These are phyloP conservation scores for Mycena sp. DNA, from an alignment of 1,284 basidiomycete species.

Conservation along the genomic window DNA sequence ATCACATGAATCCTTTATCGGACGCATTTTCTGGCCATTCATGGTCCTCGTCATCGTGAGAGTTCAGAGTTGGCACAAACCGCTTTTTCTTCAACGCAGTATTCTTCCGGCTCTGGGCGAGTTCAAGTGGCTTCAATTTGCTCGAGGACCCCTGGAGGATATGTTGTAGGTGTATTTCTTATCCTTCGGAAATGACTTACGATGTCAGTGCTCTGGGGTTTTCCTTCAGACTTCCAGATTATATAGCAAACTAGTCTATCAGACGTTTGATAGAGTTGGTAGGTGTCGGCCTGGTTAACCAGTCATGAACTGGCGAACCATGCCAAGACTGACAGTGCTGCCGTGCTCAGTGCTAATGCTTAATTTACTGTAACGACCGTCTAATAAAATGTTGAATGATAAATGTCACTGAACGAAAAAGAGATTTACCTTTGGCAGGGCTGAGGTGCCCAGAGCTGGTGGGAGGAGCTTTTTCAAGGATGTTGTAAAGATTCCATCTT, in stretches of 20 bases:
- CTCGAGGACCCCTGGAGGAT: too few relatives aligned
- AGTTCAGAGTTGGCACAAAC: too few relatives aligned
- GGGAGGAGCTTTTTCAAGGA: not conserved
- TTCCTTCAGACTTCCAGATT: not conserved
- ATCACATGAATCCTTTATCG: too few relatives aligned
- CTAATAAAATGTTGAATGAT: not conserved
- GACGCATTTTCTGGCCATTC: not conserved
- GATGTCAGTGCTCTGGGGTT: not conserved
- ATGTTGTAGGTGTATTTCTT: too few relatives aligned
- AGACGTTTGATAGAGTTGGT: not conserved
- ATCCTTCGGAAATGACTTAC: not conserved
- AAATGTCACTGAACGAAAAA: not conserved
- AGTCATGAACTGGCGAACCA: not conserved
- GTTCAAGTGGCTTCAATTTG: not conserved
- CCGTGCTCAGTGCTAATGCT: not conserved
- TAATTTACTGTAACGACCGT: not conserved
- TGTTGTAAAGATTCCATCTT: not conserved
- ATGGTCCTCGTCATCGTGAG: not conserved
- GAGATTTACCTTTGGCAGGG: not conserved
- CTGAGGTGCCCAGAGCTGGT: not conserved
- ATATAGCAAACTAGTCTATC: not conserved
- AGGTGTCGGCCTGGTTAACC: conserved; percentile 1
- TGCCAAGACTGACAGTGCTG: not conserved
- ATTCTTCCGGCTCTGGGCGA: too few relatives aligned
- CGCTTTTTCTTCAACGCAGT: too few relatives aligned